A percentile compares a stretch with the other conserved stretches of the same genome.
Conservation (phyloP, 1,139 yeast species). For the Candida neerlandica region DNA sequence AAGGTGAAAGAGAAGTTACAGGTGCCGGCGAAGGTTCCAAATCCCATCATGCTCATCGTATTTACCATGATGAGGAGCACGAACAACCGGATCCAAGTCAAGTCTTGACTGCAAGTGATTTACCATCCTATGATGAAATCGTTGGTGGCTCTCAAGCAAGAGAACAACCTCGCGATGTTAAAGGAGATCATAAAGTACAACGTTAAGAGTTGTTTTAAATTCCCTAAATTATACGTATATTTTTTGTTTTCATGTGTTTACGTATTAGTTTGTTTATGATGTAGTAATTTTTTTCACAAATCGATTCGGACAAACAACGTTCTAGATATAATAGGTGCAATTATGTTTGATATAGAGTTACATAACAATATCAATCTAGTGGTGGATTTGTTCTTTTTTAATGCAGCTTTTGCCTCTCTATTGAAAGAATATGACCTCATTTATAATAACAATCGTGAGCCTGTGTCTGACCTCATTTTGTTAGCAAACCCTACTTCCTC, state of each 20-base stretch:
- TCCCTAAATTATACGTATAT: not conserved
- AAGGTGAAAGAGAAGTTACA: not conserved
- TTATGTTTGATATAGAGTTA: constrained; percentile 87
- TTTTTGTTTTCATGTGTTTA: not conserved
- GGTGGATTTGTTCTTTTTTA: constrained; percentile 87
- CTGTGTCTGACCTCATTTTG: constrained; percentile 54
- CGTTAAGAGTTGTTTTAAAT: constrained; percentile 14
- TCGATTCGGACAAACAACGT: constrained; percentile 80
- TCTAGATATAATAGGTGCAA: constrained; percentile 92
- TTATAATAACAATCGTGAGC: constrained; percentile 91
- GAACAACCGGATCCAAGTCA: constrained; percentile 9
- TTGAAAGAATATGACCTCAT: constrained; percentile 92
- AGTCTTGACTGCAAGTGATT: constrained; percentile 15
- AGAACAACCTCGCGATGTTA: constrained; percentile 10
- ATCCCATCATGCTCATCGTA: constrained; percentile 6
- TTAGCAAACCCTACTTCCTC: constrained; percentile 84
- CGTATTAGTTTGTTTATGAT: not conserved
- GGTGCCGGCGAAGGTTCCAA: not conserved
- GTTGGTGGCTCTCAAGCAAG: constrained; percentile 16
- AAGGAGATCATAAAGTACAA: constrained; percentile 32
- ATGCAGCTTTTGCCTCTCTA: constrained; percentile 96
- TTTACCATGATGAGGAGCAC: constrained; percentile 11
- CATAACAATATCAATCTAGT: constrained; percentile 83
- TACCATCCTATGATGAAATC: constrained; percentile 34
- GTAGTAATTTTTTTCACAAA: too few relatives aligned